Evolutionary conservation across 768 basidiomycete genomes (phyloP).

Genomic region (Kwoniella europaea): DNA sequence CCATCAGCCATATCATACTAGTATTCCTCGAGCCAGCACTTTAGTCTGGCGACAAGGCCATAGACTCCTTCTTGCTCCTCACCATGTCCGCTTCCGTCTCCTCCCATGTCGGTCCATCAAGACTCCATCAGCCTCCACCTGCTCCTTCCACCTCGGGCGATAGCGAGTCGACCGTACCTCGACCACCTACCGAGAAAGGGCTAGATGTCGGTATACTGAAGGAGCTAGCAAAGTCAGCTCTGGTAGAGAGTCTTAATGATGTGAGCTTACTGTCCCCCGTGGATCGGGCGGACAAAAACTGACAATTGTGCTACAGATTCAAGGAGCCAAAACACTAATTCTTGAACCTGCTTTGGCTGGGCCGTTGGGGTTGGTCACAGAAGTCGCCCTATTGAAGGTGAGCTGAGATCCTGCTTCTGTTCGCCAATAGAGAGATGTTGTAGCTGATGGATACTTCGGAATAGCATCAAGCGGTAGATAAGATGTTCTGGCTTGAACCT

Average conservation of each 20-base stretch:
- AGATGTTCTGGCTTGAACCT: conserved; percentile 98
- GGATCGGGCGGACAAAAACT: not conserved
- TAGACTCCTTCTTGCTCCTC: not conserved
- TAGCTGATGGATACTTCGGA: too few species aligned
- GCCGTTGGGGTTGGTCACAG: conserved; percentile 91
- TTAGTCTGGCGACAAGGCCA: too few species aligned
- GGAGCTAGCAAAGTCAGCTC: conserved; percentile 77
- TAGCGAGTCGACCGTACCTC: conserved; percentile 42
- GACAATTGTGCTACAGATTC: conserved; percentile 42
- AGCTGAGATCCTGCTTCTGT: conserved; percentile 7
- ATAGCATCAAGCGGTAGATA: conserved; percentile 97
- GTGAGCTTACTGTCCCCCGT: conserved; percentile 25
- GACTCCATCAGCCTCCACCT: conserved; percentile 34
- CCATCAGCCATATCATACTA: not conserved
- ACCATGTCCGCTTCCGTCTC: conserved; percentile 21
- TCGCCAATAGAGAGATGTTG: too few species aligned
- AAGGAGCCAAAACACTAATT: conserved; percentile 93
- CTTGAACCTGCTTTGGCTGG: conserved; percentile 85
- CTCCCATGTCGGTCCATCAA: conserved; percentile 17
- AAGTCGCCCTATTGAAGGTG: conserved; percentile 90
- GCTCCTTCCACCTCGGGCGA: conserved; percentile 55
- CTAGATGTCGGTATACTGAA: conserved; percentile 62
- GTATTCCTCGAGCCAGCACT: too few species aligned
- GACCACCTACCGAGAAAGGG: conserved; percentile 34
- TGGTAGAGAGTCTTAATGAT: conserved; percentile 79